Conservation (phyloP, 805 yeast species). For the Komagataella mondaviorum region DNA sequence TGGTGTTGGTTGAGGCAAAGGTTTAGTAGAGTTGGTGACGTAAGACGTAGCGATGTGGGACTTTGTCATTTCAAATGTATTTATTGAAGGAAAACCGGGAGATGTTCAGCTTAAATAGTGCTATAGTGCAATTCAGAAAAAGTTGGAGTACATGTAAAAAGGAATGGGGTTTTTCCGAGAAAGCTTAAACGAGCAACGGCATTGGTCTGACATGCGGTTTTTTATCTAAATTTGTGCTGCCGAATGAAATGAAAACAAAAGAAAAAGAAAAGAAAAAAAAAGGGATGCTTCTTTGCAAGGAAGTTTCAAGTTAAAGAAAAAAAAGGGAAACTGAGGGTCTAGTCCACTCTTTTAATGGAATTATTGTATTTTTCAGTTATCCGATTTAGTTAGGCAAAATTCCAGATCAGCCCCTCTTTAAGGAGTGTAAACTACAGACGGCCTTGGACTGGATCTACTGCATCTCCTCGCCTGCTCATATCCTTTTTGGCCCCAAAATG, state of each 20-base stretch:
- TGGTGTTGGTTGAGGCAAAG: conserved; percentile 41
- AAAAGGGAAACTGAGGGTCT: not conserved
- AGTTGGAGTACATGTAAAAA: not conserved
- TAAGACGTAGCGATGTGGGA: conserved; percentile 6
- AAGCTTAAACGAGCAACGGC: not conserved
- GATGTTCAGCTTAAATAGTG: not conserved
- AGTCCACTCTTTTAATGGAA: not conserved
- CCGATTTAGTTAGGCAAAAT: too few relatives aligned
- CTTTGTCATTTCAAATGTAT: not conserved
- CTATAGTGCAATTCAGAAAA: too few relatives aligned
- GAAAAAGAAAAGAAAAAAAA: not conserved
- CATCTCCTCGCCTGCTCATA: too few relatives aligned
- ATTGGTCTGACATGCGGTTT: not conserved
- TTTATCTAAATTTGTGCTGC: not conserved
- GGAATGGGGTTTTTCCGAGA: not conserved
- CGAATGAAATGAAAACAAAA: too few relatives aligned
- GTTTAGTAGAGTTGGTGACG: conserved; percentile 1
- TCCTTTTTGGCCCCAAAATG: too few relatives aligned
- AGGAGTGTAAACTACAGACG: too few relatives aligned
- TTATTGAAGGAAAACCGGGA: not conserved
- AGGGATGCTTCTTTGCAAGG: not conserved
- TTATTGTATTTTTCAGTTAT: too few relatives aligned
- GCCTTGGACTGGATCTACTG: too few relatives aligned
- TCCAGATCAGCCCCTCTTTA: too few relatives aligned
- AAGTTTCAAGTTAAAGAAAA: not conserved